Evolutionary conservation across 805 yeast species (phyloP).

Genomic region (Scheffersomyces stipitis): DNA sequence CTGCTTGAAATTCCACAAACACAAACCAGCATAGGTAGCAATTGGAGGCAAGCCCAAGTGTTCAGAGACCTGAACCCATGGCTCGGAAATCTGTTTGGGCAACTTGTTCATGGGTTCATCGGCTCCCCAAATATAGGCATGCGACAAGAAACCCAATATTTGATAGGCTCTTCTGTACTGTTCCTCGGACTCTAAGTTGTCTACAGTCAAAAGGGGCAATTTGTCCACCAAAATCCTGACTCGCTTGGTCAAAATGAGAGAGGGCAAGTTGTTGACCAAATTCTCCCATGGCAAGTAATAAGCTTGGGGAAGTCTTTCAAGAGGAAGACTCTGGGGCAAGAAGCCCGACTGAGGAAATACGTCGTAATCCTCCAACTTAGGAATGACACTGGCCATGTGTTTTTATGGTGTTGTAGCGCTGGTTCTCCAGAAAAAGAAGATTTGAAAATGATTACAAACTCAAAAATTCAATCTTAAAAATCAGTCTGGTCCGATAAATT

Average conservation of each 20-base stretch:
- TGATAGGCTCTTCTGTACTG: conserved; percentile 81
- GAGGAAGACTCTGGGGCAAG: conserved; percentile 68
- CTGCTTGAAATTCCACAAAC: conserved; percentile 83
- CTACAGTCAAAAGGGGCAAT: conserved; percentile 56
- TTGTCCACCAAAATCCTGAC: conserved; percentile 62
- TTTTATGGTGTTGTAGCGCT: too few species aligned
- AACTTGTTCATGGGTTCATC: conserved; percentile 58
- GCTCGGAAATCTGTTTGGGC: conserved; percentile 69
- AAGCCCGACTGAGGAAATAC: conserved; percentile 75
- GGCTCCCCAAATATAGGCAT: conserved; percentile 88
- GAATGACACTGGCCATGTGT: conserved; percentile 11
- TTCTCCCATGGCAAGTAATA: conserved; percentile 81
- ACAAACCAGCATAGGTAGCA: conserved; percentile 83
- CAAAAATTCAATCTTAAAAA: too few species aligned
- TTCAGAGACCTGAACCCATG: conserved; percentile 60
- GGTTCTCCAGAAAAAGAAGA: too few species aligned
- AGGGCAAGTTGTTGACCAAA: conserved; percentile 64
- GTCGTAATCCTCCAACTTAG: conserved; percentile 57
- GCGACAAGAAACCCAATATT: conserved; percentile 74
- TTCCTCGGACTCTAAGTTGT: conserved; percentile 40
- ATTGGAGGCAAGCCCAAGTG: conserved; percentile 76
- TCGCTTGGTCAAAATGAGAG: conserved; percentile 64
- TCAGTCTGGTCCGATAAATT: too few species aligned
- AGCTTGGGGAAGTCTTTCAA: conserved; percentile 53
- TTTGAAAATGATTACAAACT: too few species aligned